Base-by-base conservation (phyloP, 345 rosid genomes). In the Cochlearia excelsa region DNA sequence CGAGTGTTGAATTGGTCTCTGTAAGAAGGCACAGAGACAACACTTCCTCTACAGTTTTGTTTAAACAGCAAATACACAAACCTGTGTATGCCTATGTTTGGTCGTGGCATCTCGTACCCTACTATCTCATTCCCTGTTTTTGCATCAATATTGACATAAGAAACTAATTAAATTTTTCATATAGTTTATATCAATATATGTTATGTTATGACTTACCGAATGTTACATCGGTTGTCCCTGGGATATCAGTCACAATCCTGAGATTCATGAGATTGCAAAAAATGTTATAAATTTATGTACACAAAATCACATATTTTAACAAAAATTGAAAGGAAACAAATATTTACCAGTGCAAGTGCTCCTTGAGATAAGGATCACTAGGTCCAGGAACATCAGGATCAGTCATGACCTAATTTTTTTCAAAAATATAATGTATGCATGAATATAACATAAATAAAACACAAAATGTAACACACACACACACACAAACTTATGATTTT, bases 351-450 rank as follows among this genome's bases (percentile, higher is more conserved):
- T 92, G 98, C 53, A 88, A 72, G 67, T 92, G 98, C 81, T 92
- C 98, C 67, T 77, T 86, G 58, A 88, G 78, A 69, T 86, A 88
- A 34, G 98, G 98, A 68, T 92, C 98, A 67, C 98, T 92, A 9
- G 98, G 98, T 40, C 96, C 96, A 6, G 98, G 98, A 68, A 82
- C 95, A 82, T 92, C 98, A 40, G 98, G 98, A 74, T 92, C 98
- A 16, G 90, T 88, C 98, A 92, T 88, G n/a, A 92, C 84, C 96
- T 92, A 70, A 42, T 49, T 57, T 26, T 52, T 16, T 16, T 16
- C 23, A 16, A 5, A 37, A 46, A 41, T 51, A 50, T 63, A 50
- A 26, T 37, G 57, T 44, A 43, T 42, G 16, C 41, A 53, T 57
- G 38, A 43, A n/a, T 57, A 16, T 37, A 59, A n/a, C 16, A 23